Evolutionary conservation across 257 asterid genomes (phyloP).

Genomic region (Paulownia fortunei): DNA sequence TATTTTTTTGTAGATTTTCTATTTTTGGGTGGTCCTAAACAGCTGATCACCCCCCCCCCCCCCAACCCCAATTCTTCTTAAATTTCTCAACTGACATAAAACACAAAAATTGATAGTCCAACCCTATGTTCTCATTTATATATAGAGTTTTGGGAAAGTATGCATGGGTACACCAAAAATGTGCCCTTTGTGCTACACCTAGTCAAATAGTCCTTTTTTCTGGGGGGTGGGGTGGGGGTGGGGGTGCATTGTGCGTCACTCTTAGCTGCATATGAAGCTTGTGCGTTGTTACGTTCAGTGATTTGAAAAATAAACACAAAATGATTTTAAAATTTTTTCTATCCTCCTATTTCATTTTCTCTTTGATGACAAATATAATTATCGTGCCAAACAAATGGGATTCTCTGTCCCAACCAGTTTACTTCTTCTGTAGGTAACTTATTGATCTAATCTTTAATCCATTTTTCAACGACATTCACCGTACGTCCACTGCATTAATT

Average conservation of each 20-base stretch:
- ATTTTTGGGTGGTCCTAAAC: slow-evolving; percentile 31
- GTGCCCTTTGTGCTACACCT: slow-evolving; percentile 11
- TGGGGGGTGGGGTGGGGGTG: no score
- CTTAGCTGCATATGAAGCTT: no score
- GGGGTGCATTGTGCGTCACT: no score
- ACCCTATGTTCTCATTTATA: slow-evolving; percentile 10
- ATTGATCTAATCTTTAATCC: background rate
- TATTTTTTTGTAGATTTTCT: background rate
- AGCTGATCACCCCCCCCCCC: background rate
- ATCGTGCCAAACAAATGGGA: background rate
- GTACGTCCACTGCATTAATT: background rate
- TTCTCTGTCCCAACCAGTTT: background rate
- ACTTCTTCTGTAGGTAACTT: background rate
- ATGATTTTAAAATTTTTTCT: no score
- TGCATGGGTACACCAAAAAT: background rate
- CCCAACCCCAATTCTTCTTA: background rate
- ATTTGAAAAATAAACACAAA: no score
- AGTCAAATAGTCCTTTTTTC: background rate
- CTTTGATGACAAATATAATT: background rate
- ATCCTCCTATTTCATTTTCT: background rate
- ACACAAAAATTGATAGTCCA: slow-evolving; percentile 16
- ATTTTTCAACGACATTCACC: background rate
- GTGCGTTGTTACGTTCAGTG: no score
- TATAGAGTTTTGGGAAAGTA: background rate
- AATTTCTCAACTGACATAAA: slow-evolving; percentile 32